Base-by-base conservation (phyloP, 495 filamentous ascomycete genomes). In the Chaetomium cochliodes region DNA sequence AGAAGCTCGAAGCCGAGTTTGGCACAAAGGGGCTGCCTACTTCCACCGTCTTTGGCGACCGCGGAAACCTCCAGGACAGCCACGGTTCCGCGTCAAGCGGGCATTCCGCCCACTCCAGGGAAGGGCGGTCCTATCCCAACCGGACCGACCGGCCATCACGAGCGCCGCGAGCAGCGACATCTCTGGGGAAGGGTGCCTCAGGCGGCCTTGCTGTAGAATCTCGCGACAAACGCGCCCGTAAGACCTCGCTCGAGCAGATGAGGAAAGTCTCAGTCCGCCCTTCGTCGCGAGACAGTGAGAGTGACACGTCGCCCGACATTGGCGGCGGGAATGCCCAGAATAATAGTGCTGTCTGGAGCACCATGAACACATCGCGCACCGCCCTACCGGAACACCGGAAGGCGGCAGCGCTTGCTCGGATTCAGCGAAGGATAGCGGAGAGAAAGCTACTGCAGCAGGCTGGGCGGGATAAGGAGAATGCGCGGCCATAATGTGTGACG, bases 351-450 rank as follows among this genome's bases (percentile, higher is more conserved):
- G 58, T 70, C 41, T 73, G 72, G 71, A 66, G 64, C 12, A 62
- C 61, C 3, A 69, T 65, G 20, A 78, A 77, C 54, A 68, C 76
- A 4, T 77, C 68, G 54, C 81, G 78, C 18, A 78, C 79, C n/a
- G 69, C 73, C 0, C 65, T 91, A 23, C 80, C 87, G 4, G 77
- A 85, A 2, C 86, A 90, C 15, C 81, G 88, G 41, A 74, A 77
- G 33, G 81, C 84, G 18, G 88, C 87, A 8, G 89, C 89, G 4
- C 81, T 84, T 66, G 86, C 85, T 30, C 79, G 89, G 33, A 74
- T 91, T 15, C 83, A 85, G 70, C 79, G 80, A 65, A 84, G 78
- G 70, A 85, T 78, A 60, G 68, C 70, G 12, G 71, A 79, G 70
- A 84, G 79, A 62, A 70, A 69, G 41, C 26, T 60, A 25, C 66